These are phyloP conservation scores for Gynandropsis gynandra DNA, from an alignment of 345 rosid genomes.

Conservation along the genomic window DNA sequence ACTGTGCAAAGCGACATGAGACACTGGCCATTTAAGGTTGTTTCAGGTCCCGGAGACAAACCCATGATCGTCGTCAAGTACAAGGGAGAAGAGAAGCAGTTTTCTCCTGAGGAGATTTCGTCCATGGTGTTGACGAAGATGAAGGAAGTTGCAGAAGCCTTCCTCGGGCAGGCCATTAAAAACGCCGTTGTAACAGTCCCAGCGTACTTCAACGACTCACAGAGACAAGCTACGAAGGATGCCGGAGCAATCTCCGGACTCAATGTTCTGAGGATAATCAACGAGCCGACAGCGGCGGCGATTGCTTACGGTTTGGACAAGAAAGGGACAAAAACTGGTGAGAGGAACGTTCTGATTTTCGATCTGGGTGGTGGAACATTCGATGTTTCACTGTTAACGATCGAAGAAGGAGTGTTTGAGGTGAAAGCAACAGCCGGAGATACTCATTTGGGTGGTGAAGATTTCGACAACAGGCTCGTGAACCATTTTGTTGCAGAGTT, in stretches of 20 bases:
- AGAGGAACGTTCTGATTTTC: slow-evolving; percentile 34
- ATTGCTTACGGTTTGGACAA: slow-evolving; percentile 35
- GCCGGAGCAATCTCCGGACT: slow-evolving; percentile 30
- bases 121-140: slow-evolving; percentile 30
- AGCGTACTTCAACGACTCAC: slow-evolving; percentile 32
- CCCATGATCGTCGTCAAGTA: slow-evolving; percentile 36
- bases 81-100: slow-evolving; percentile 36
- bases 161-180: slow-evolving; percentile 20
- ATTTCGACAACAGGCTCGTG: slow-evolving; percentile 62
- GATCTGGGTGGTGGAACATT: slow-evolving; percentile 68
- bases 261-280: slow-evolving; percentile 29
- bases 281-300: slow-evolving; percentile 38
- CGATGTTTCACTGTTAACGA: slow-evolving; percentile 56
- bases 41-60: slow-evolving; percentile 34
- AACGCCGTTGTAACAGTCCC: slow-evolving; percentile 36
- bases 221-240: slow-evolving; percentile 32
- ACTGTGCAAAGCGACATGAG: slow-evolving; percentile 38
- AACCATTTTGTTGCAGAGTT: slow-evolving; percentile 68
- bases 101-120: slow-evolving; percentile 36
- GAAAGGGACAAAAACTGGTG: slow-evolving; percentile 29
- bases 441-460: slow-evolving; percentile 70
- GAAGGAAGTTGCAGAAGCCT: slow-evolving; percentile 34
- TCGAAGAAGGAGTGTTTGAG: slow-evolving; percentile 65
- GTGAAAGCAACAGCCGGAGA: slow-evolving; percentile 71
- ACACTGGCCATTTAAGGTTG: slow-evolving; percentile 41